A percentile compares a stretch with the other conserved stretches of the same genome.
These are phyloP conservation scores for Colletotrichum sp. DNA, from an alignment of 2,329 filamentous ascomycete species.

Conservation along the genomic window DNA sequence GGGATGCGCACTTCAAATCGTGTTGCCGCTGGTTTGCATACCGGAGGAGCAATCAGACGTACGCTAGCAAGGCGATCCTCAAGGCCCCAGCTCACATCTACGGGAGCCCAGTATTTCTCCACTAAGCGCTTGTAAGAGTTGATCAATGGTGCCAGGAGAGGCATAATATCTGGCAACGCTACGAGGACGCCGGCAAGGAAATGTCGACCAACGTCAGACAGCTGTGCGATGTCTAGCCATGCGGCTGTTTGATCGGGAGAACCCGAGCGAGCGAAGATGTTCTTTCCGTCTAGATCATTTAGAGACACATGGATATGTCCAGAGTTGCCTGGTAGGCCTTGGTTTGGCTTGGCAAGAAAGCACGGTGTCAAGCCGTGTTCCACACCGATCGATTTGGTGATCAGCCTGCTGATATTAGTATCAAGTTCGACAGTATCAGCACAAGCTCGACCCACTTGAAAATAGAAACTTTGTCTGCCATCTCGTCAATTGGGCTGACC, in stretches of 20 bases:
- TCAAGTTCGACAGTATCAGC: background rate
- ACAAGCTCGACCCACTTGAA: background rate
- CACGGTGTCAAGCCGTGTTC: background rate
- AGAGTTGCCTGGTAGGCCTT: background rate
- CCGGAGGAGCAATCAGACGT: background rate
- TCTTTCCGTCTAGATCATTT: background rate
- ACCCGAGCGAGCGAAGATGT: background rate
- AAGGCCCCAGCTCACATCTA: background rate
- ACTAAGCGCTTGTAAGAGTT: constrained; percentile 81
- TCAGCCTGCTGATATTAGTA: background rate
- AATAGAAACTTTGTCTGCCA: background rate
- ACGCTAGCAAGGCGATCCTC: background rate
- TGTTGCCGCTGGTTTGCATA: background rate
- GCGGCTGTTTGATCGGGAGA: background rate
- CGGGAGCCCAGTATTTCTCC: constrained; percentile 82
- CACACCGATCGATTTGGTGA: background rate
- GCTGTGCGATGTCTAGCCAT: background rate
- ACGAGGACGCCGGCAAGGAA: background rate
- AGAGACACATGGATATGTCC: background rate
- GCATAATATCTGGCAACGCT: constrained; percentile 79
- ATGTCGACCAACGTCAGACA: background rate
- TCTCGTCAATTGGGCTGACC: background rate
- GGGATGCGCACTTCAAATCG: background rate
- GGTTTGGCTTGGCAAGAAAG: background rate
- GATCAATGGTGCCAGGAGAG: constrained; percentile 73